phyloP scores from a whole-genome alignment of 768 basidiomycete species.

The Suillus discolor region DNA sequence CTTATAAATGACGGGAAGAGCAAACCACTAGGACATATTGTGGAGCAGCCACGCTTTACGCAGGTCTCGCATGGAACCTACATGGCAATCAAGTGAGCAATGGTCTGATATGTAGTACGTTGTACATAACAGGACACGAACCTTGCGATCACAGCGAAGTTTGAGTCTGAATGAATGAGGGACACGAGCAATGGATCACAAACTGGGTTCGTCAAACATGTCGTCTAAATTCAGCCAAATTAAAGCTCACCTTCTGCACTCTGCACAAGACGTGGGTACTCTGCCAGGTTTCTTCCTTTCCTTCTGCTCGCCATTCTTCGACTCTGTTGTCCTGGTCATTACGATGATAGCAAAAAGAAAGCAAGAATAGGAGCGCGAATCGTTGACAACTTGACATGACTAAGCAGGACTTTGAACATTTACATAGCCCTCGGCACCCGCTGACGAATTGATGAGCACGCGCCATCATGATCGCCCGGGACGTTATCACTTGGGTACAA shows the following conservation, averaged over 20 bases:
- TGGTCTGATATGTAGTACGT: no score
- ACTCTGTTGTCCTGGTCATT: conserved; percentile 16
- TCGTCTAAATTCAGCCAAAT: background rate
- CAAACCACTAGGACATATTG: conserved; percentile 77
- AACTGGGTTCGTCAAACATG: background rate
- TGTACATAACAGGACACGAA: conserved; percentile 18
- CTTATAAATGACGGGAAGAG: conserved; percentile 10
- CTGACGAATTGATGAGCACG: background rate
- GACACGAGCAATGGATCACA: background rate
- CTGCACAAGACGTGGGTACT: conserved; percentile 45
- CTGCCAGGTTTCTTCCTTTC: conserved; percentile 51
- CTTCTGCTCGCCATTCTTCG: conserved; percentile 23
- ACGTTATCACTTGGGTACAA: background rate
- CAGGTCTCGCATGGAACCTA: conserved; percentile 83
- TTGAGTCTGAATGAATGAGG: conserved; percentile 46
- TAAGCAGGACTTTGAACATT: background rate
- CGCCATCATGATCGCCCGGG: background rate
- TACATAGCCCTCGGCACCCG: background rate
- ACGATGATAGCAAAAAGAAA: background rate
- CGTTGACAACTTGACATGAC: background rate
- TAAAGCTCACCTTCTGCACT: conserved; percentile 38
- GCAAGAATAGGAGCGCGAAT: background rate
- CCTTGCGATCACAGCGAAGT: conserved; percentile 66
- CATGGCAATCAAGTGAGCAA: conserved; percentile 10
- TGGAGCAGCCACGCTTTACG: conserved; percentile 69